These are phyloP conservation scores for Coleophoma eucalyptorum DNA, from an alignment of 2,329 filamentous ascomycete species.

Conservation along the genomic window DNA sequence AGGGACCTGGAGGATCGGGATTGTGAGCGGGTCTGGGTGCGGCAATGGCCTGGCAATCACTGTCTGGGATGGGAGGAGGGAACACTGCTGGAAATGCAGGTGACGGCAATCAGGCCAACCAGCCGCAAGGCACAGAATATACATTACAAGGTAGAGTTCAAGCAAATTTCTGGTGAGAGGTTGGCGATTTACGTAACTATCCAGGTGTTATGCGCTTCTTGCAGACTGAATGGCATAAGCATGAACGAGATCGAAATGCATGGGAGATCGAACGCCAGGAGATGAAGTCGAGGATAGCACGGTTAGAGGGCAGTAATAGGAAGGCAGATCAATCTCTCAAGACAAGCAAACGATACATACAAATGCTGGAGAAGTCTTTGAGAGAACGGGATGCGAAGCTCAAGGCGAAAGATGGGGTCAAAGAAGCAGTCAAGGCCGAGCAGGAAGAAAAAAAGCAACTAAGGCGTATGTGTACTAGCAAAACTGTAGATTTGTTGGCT, in stretches of 20 bases:
- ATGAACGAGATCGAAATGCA: conserved; percentile 94
- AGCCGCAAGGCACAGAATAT: conserved; percentile 64
- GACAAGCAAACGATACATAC: conserved; percentile 84
- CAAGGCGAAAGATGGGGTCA: conserved; percentile 43
- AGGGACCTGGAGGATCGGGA: not conserved
- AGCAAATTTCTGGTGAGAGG: too few relatives aligned
- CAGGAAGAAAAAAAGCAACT: conserved; percentile 33
- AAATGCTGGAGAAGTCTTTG: conserved; percentile 83
- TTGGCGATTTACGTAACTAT: too few relatives aligned
- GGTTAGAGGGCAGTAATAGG: conserved; percentile 83
- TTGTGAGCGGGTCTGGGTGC: conserved; percentile 14
- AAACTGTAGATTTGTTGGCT: too few relatives aligned
- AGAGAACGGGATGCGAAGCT: conserved; percentile 78
- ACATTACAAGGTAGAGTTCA: conserved; percentile 60
- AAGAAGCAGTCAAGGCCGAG: conserved; percentile 13
- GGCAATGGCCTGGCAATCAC: conserved; percentile 68
- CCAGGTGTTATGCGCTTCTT: conserved; percentile 97
- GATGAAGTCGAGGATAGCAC: conserved; percentile 96
- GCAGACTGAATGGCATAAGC: conserved; percentile 97
- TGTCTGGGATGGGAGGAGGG: conserved; percentile 45
- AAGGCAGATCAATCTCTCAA: conserved; percentile 86
- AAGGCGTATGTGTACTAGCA: too few relatives aligned
- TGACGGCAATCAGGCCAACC: conserved; percentile 29
- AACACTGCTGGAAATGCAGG: conserved; percentile 22
- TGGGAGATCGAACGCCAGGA: conserved; percentile 99